Evolutionary conservation across 225 moss, liverwort and hornwort species (phyloP).

Genomic region (Anthoceros angustus): DNA sequence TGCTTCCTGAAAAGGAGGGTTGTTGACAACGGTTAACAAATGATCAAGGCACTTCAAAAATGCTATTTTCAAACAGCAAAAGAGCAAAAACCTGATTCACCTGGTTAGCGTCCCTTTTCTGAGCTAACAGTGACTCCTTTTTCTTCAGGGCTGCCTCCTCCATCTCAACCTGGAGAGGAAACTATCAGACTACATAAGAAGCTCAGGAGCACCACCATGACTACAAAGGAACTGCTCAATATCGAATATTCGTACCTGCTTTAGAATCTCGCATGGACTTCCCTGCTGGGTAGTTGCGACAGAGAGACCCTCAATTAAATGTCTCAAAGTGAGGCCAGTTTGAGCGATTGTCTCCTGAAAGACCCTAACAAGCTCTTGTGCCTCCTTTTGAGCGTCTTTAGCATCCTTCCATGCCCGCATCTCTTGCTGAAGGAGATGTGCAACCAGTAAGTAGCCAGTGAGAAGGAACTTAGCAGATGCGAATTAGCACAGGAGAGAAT

Average conservation of each 20-base stretch:
- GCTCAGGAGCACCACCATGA: background rate
- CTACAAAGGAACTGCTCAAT: background rate
- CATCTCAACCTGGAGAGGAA: background rate
- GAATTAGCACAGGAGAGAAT: background rate
- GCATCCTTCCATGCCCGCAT: background rate
- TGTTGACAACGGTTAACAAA: too few relatives aligned
- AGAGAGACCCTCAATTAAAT: background rate
- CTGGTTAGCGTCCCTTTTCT: too few relatives aligned
- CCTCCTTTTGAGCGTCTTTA: background rate
- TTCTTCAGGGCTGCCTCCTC: too few relatives aligned
- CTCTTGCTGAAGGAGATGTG: background rate
- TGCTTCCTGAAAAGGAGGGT: background rate
- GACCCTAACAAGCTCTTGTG: background rate
- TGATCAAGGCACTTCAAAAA: background rate
- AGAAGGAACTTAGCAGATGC: background rate
- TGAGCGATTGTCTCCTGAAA: background rate
- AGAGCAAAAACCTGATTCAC: background rate
- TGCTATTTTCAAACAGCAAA: background rate
- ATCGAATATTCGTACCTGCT: background rate
- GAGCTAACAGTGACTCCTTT: too few relatives aligned
- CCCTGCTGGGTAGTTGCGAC: background rate
- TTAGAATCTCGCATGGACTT: background rate
- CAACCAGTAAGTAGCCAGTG: background rate
- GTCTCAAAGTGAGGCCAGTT: background rate
- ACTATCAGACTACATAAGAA: background rate